phyloP scores from a whole-genome alignment of 305 asterid species.

The Ilex paraguariensis region DNA sequence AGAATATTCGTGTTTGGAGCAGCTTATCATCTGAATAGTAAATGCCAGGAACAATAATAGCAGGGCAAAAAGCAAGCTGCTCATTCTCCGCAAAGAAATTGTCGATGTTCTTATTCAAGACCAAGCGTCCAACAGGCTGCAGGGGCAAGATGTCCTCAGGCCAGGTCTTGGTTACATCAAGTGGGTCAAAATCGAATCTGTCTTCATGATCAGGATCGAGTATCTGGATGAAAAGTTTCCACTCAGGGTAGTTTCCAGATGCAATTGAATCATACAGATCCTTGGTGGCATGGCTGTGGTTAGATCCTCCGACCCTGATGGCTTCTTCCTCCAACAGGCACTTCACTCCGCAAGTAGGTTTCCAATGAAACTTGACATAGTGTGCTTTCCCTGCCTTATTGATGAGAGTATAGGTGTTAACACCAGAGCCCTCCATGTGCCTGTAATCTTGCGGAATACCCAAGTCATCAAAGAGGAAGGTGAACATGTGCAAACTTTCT shows the following conservation, averaged over 20 bases:
- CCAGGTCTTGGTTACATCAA: conserved; percentile 89
- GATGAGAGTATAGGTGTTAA: conserved; percentile 73
- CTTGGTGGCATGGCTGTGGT: conserved; percentile 94
- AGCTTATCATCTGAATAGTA: conserved; percentile 81
- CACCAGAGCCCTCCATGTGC: conserved; percentile 96
- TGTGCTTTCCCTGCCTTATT: conserved; percentile 78
- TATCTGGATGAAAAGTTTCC: conserved; percentile 88
- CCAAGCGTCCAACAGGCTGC: conserved; percentile 96
- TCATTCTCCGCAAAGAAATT: conserved; percentile 94
- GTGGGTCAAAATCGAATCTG: conserved; percentile 83
- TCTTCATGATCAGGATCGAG: conserved; percentile 86
- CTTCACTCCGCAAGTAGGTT: conserved; percentile 96
- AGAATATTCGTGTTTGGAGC: conserved; percentile 74
- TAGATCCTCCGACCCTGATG: conserved; percentile 67
- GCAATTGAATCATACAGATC: conserved; percentile 88
- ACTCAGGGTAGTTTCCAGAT: conserved; percentile 86
- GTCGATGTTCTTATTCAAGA: conserved; percentile 80
- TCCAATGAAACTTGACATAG: conserved; percentile 93
- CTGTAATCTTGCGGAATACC: conserved; percentile 93
- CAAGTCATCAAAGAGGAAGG: conserved; percentile 75
- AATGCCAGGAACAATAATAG: conserved; percentile 75
- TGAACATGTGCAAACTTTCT: conserved; percentile 79
- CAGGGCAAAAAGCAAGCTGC: conserved; percentile 89
- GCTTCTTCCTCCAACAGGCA: conserved; percentile 76
- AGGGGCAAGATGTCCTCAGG: conserved; percentile 86